Evolutionary conservation across 257 asterid genomes (phyloP), one percentile per base, ranked within the genome.

Genomic region (Cruciata laevipes): DNA sequence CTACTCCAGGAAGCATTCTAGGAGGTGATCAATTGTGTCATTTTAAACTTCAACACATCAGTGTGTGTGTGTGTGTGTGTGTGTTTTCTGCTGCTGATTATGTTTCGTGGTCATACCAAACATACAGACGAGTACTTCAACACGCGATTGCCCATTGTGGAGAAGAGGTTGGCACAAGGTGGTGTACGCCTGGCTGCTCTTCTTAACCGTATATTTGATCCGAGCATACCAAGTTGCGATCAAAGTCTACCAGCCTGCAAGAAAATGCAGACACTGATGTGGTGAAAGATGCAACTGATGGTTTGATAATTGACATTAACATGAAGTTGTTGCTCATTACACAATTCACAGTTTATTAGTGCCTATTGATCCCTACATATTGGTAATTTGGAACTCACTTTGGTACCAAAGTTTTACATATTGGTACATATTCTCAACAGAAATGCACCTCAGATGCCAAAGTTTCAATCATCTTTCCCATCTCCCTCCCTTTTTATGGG

Each of bases 1-100:
- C 96, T 77, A 86, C 95, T 58, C 90, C 96, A 30, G 95, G 99
- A 77, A 85, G 77, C 86, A 93, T 89, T 67, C 84, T 93, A 73
- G 88, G 81, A 81, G 98, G 98, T 89, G 58, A 64, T 31, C 18
- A 42, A 9, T 69, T 3, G 14, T 57, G 38, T 51, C 27, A 21
- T n/a, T 65, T 31, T 32, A 9, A 60, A 14, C 18, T 60, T 60
- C 38, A 27, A 5, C 30, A 60, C 13, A 7, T 37, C 12, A 1
- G 17, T 12, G 49, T 27, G 61, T 25, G 38, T 60, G 21, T 12
- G 4, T 30, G 40, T 35, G 49, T 40, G 49, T 42, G 18, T 42
- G 51, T 42, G 51, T 42, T 42, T 42, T 42, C 55, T 47, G 20
- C 52, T 23, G 10, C 16, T 42, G 30, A 37, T 6, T 6, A 25